Base-by-base conservation (phyloP, 441 rosid species). In the Populus hybrid region DNA sequence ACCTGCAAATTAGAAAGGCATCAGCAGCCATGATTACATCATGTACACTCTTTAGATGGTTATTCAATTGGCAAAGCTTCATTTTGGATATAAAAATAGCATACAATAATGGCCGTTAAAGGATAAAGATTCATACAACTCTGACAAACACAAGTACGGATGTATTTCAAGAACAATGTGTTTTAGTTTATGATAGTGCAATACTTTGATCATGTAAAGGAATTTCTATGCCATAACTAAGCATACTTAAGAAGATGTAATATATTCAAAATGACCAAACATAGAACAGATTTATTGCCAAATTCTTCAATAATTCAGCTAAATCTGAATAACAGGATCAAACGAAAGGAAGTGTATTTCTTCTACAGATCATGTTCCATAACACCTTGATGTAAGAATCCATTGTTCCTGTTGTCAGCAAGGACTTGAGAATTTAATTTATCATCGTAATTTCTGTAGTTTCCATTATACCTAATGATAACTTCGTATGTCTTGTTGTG, bases 1-100 rank as follows among this genome's bases (percentile, higher is more conserved):
- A 96, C 89, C 99, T 96, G 92, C 80, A 86, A 81, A 83, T 73
- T 81, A 80, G 73, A 81, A 69, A 59, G 38, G 64, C 46, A 81
- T 83, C 74, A 82, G 32, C 64, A 40, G 32, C 35, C 16, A 2
- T 11, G 21, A 72, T 35, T 61, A 50, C 66, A 64, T 28, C 34
- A 73, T 16, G 46, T 66, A 66, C 71, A 26, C 12, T 14, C 59
- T 11, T 59, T 53, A 28, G 66, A 67, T 50, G 53, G 26, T 12
- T 40, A 67, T 38, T 36, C 69, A 40, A 61, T 57, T 38, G 38
- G 77, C 32, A 76, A 23, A 67, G n/a, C 71, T 14, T 69, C 26
- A 53, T 34, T 70, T 23, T 46, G 21, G 57, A n/a, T 14, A 70
- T 14, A 66, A 20, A 21, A 72, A 57, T 5, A 30, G n/a, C 20